Evolutionary conservation across 2,329 filamentous ascomycete species (phyloP), one percentile per base, ranked within the genome.

Genomic region (Chaetomium strumarium): DNA sequence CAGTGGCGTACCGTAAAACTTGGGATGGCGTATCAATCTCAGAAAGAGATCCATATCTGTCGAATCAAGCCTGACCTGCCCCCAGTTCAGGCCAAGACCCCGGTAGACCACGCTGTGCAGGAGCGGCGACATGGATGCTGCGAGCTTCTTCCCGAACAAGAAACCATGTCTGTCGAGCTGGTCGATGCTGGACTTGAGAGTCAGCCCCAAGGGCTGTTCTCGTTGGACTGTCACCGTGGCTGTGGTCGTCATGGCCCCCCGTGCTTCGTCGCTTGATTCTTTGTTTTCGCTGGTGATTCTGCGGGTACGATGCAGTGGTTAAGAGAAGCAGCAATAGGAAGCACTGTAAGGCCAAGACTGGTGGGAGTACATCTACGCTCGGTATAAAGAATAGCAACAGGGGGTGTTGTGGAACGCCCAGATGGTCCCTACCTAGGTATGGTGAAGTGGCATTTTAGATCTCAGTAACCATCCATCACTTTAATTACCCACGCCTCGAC

Each of bases 111-210:
- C 69, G 57, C 71, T 67, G 63, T 83, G 79, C 24, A 83, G 69
- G 50, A 75, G 67, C 0, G 79, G 78, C 3, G 79, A 81, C 58
- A 80, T 68, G 20, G 78, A 81, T 34, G 78, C 73, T 5, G 75
- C 63, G 57, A 83, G 71, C 55, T 80, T 80, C 59, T 77, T 71
- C 55, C 79, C 79, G 58, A 82, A 82, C 24, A 83, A 74, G 61
- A 78, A 81, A 45, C 75, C 75, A 58, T 78, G 75, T 24, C 68
- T 68, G 33, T 75, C 69, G 1, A 75, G 63, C 14, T 63, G 60
- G 50, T 55, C 56, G 41, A 65, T 55, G 14, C 51, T 48, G 2
- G 58, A 47, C 24, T 51, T 49, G 16, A 58, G 43, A 13, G 44
- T 19, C 36, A 53, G 41, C n/a, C 40, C 37, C 29, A 46, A 16